Conservation (phyloP, 495 filamentous ascomycete species). For the Penicillium argentinense region DNA sequence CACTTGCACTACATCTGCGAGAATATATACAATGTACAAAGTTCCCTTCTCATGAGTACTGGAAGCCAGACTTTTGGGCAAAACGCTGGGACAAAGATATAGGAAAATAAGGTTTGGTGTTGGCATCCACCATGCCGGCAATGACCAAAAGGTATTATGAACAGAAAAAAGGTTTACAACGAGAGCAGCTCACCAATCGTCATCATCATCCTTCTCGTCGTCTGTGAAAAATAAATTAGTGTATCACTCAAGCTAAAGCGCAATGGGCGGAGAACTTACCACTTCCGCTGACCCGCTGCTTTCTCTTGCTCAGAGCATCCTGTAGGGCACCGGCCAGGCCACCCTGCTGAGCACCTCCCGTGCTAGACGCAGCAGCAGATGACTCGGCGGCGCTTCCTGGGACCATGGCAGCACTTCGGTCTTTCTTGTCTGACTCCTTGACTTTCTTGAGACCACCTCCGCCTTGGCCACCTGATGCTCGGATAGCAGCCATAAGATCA, state of each 20-base stretch:
- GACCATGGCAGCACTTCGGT: slow-evolving; percentile 73
- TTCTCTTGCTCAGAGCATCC: slow-evolving; percentile 72
- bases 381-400: slow-evolving; percentile 56
- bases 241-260: background rate
- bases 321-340: slow-evolving; percentile 81
- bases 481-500: slow-evolving; percentile 79
- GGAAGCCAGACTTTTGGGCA: slow-evolving; percentile 24
- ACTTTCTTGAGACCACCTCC: slow-evolving; percentile 78
- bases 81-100: slow-evolving; percentile 12
- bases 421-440: slow-evolving; percentile 69
- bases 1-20: slow-evolving; percentile 2
- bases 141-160: slow-evolving; percentile 20
- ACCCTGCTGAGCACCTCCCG: slow-evolving; percentile 57
- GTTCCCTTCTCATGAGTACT: slow-evolving; percentile 7
- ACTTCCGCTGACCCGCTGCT: slow-evolving; percentile 85
- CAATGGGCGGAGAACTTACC: slow-evolving; percentile 60
- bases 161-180: slow-evolving; percentile 11
- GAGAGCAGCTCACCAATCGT: slow-evolving; percentile 62
- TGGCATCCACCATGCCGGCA: slow-evolving; percentile 17
- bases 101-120: no score
- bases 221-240: slow-evolving; percentile 50
- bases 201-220: slow-evolving; percentile 75
- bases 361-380: slow-evolving; percentile 46
- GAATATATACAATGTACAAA: slow-evolving; percentile 23
- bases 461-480: slow-evolving; percentile 69